Evolutionary conservation across 768 basidiomycete genomes (phyloP).

Genomic region (Dioszegia crocea): DNA sequence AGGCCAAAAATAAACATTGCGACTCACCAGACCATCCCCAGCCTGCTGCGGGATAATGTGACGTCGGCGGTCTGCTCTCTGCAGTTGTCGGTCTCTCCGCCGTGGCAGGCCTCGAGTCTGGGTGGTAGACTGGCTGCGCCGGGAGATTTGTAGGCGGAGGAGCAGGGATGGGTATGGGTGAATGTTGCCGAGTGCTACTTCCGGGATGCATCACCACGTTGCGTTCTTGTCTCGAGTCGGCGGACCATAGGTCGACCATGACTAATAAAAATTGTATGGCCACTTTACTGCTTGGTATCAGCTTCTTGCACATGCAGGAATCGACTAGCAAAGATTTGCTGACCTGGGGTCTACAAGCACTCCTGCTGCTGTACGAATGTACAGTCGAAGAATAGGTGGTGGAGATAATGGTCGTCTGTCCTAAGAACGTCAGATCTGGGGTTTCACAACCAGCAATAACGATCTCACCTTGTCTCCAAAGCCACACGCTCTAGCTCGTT

Average conservation of each 20-base stretch:
- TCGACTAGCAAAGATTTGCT: background rate
- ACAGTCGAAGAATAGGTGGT: constrained; percentile 59
- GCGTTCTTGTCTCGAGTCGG: constrained; percentile 73
- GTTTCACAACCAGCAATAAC: background rate
- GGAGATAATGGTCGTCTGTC: constrained; percentile 90
- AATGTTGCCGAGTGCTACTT: constrained; percentile 45
- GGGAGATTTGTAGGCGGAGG: background rate
- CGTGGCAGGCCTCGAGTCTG: background rate
- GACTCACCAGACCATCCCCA: constrained; percentile 12
- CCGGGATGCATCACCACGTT: constrained; percentile 86
- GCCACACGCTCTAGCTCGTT: constrained; percentile 90
- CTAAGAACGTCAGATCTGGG: constrained; percentile 51
- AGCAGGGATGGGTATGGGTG: background rate
- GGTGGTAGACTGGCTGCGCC: background rate
- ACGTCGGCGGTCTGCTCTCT: background rate
- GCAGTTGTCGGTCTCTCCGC: background rate
- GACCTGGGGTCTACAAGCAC: constrained; percentile 19
- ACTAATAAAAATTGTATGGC: constrained; percentile 84
- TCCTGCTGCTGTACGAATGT: constrained; percentile 24
- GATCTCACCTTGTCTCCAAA: constrained; percentile 83
- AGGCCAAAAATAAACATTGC: background rate
- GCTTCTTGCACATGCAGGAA: background rate
- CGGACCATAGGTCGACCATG: constrained; percentile 88
- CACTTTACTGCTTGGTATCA: constrained; percentile 60
- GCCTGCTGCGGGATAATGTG: constrained; percentile 4